phyloP scores from a whole-genome alignment of 176 grass and related monocot genomes.

The Aegilops umbellulata region DNA sequence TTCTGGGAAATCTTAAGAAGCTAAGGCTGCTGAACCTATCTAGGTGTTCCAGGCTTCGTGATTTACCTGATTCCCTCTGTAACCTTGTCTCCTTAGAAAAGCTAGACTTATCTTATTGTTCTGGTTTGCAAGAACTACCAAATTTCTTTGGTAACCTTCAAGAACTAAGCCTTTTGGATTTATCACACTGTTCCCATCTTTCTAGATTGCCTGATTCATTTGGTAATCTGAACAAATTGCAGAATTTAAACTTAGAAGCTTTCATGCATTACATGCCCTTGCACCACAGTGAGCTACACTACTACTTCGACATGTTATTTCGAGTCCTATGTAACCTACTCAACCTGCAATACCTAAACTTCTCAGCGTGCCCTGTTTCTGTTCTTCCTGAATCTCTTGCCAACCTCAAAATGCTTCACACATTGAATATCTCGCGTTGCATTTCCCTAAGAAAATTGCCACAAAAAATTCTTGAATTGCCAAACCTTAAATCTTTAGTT shows the following conservation, averaged over 20 bases:
- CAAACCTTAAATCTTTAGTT: conserved; percentile 3
- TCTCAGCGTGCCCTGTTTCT: conserved; percentile 1
- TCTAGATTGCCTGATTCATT: neutral
- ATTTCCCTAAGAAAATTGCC: neutral
- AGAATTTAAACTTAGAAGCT: neutral
- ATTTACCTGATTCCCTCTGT: neutral
- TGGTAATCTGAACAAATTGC: neutral
- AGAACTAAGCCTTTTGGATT: neutral
- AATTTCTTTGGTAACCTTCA: neutral
- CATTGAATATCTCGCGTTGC: neutral
- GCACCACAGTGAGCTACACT: neutral
- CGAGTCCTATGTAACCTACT: neutral
- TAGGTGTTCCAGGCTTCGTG: neutral
- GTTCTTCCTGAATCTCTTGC: conserved; percentile 4
- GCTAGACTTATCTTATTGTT: conserved; percentile 5
- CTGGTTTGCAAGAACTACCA: neutral
- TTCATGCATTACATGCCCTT: neutral
- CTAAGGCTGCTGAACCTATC: neutral
- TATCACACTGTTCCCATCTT: neutral
- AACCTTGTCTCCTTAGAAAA: neutral
- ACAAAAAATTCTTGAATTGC: neutral
- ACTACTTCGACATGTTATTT: neutral
- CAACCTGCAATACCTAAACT: neutral
- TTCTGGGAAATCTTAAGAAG: neutral
- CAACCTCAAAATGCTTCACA: conserved; percentile 1